These are phyloP conservation scores for Cucurbita argyrosperma DNA, from an alignment of 306 rosid species.

Conservation along the genomic window DNA sequence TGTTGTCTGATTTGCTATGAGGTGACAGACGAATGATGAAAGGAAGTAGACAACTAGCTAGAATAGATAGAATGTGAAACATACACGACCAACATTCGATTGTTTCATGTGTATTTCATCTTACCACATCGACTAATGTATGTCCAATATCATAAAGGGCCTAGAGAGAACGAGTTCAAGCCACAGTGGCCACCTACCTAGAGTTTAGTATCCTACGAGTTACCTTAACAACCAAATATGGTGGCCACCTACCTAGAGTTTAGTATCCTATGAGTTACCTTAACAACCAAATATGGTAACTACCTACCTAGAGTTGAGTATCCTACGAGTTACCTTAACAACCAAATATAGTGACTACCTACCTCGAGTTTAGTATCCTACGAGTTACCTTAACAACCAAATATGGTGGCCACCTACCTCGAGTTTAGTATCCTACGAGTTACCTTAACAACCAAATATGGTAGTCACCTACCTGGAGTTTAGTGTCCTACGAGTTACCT, in stretches of 20 bases:
- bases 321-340: too few species aligned
- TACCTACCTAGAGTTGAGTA: too few species aligned
- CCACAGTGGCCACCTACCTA: neutral
- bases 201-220: neutral
- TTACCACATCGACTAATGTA: neutral
- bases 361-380: neutral
- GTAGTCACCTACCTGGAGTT: neutral
- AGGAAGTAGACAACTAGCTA: neutral
- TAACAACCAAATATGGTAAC: too few species aligned
- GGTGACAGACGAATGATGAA: neutral
- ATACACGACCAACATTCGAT: neutral
- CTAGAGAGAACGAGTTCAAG: neutral
- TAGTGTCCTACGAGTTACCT: neutral
- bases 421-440: neutral
- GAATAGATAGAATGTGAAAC: neutral
- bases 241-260: too few species aligned
- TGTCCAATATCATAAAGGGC: neutral
- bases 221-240: neutral
- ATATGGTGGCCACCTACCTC: neutral
- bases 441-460: neutral
- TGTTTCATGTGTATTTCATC: neutral
- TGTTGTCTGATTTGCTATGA: neutral
- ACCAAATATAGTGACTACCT: neutral
- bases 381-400: neutral
- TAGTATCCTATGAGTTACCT: too few species aligned